phyloP scores from a whole-genome alignment of 2,329 filamentous ascomycete genomes.

The Aspergillus pseudoglaucus region DNA sequence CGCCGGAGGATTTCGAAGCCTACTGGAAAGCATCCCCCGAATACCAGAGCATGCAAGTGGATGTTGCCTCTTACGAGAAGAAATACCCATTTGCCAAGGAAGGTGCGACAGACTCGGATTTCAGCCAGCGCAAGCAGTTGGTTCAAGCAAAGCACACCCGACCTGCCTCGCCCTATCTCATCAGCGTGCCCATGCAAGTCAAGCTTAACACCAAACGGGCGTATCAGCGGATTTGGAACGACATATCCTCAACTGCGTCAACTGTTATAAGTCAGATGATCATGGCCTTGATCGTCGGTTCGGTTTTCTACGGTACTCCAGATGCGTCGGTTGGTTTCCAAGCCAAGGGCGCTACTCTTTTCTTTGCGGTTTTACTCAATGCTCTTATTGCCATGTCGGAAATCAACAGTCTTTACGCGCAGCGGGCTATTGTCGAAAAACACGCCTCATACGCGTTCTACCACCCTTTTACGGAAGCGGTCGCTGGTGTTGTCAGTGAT shows the following conservation, averaged over 20 bases:
- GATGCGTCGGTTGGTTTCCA: constrained; percentile 63
- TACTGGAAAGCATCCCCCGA: constrained; percentile 49
- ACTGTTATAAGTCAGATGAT: constrained; percentile 58
- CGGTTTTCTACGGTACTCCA: constrained; percentile 71
- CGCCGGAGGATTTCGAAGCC: constrained; percentile 60
- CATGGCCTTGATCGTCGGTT: constrained; percentile 69
- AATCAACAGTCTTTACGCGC: constrained; percentile 36
- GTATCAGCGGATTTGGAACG: constrained; percentile 66
- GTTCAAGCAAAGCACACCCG: constrained; percentile 43
- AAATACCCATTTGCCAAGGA: constrained; percentile 5
- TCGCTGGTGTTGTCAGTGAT: constrained; percentile 16
- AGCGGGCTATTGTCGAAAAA: constrained; percentile 22
- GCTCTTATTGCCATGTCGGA: constrained; percentile 54
- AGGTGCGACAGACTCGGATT: constrained; percentile 22
- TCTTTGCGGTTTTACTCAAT: constrained; percentile 81
- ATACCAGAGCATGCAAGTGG: constrained; percentile 30
- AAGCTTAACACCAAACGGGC: constrained; percentile 72
- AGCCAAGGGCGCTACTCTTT: constrained; percentile 67
- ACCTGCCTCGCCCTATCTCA: constrained; percentile 68
- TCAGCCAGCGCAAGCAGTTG: constrained; percentile 28
- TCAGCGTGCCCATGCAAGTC: constrained; percentile 66
- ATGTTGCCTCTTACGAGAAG: constrained; percentile 19
- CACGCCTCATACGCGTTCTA: constrained; percentile 25
- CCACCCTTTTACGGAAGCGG: constrained; percentile 16
- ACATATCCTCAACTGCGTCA: constrained; percentile 64